These are phyloP conservation scores for Leishmania tarentolae DNA, from an alignment of 208 protist genomes.

Conservation along the genomic window DNA sequence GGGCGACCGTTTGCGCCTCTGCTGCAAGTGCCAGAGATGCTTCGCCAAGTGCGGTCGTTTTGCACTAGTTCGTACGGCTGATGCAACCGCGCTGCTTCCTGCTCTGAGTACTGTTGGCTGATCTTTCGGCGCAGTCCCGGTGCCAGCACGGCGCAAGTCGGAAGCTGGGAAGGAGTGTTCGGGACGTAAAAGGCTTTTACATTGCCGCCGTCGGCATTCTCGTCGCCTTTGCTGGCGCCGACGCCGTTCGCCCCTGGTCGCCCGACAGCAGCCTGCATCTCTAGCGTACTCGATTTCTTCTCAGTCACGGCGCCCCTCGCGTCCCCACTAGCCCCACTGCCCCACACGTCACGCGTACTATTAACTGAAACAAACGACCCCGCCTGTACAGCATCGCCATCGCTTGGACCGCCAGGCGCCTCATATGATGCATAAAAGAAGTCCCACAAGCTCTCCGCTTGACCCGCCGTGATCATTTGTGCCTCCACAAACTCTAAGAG, in stretches of 20 bases:
- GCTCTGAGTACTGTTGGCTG: slow-evolving; percentile 34
- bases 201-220: slow-evolving; percentile 5
- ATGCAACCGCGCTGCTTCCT: slow-evolving; percentile 14
- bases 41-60: slow-evolving; percentile 9
- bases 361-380: background rate
- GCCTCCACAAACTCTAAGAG: slow-evolving; percentile 78
- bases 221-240: background rate
- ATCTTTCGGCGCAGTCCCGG: slow-evolving; percentile 49
- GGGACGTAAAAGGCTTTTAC: slow-evolving; percentile 16
- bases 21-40: background rate
- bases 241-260: background rate
- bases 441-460: slow-evolving; percentile 76
- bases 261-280: background rate
- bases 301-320: background rate
- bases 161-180: slow-evolving; percentile 13
- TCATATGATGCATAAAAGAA: slow-evolving; percentile 45
- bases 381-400: background rate
- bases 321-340: background rate
- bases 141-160: slow-evolving; percentile 31
- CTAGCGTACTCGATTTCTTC: background rate
- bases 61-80: slow-evolving; percentile 11
- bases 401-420: background rate
- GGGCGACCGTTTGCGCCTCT: background rate
- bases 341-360: slow-evolving; percentile 2
- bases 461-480: slow-evolving; percentile 74